phyloP scores from a whole-genome alignment of 2,329 filamentous ascomycete genomes.

The Neocucurbitaria cava region DNA sequence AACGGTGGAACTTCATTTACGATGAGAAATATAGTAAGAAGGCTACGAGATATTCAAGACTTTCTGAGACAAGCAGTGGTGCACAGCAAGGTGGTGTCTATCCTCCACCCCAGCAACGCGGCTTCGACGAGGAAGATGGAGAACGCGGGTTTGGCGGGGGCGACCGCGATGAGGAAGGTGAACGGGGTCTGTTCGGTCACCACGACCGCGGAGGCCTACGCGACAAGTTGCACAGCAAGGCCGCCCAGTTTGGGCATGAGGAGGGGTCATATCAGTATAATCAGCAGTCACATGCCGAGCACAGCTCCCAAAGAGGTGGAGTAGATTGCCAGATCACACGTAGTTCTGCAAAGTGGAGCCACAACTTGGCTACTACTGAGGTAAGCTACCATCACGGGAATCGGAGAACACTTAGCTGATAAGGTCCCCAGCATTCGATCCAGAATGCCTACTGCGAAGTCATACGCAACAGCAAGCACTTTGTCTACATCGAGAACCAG shows the following conservation, averaged over 20 bases:
- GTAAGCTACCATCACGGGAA: constrained; percentile 33
- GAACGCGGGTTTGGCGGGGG: constrained; percentile 46
- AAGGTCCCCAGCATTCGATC: constrained; percentile 71
- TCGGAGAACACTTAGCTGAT: constrained; percentile 1
- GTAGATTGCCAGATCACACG: constrained; percentile 48
- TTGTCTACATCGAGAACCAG: constrained; percentile 83
- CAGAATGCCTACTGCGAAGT: constrained; percentile 81
- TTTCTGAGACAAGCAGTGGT: constrained; percentile 38
- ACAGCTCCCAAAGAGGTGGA: constrained; percentile 37
- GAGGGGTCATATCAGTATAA: constrained; percentile 14
- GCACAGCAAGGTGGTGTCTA: constrained; percentile 50
- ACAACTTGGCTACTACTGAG: constrained; percentile 62
- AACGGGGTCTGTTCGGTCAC: constrained; percentile 43
- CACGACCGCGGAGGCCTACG: constrained; percentile 30
- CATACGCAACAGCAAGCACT: constrained; percentile 73
- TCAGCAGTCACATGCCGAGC: constrained; percentile 39
- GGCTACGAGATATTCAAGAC: constrained; percentile 56
- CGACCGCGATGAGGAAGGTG: constrained; percentile 28
- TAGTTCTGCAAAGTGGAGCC: constrained; percentile 63
- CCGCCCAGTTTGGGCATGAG: constrained; percentile 30
- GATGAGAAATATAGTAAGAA: constrained; percentile 77
- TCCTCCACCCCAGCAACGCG: constrained; percentile 43
- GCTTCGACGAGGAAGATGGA: constrained; percentile 43
- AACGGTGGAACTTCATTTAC: constrained; percentile 93
- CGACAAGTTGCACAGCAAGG: constrained; percentile 35